Evolutionary conservation across 495 filamentous ascomycete species (phyloP), one percentile per base, ranked within the genome.

Genomic region (Tetracladium setigerum): DNA sequence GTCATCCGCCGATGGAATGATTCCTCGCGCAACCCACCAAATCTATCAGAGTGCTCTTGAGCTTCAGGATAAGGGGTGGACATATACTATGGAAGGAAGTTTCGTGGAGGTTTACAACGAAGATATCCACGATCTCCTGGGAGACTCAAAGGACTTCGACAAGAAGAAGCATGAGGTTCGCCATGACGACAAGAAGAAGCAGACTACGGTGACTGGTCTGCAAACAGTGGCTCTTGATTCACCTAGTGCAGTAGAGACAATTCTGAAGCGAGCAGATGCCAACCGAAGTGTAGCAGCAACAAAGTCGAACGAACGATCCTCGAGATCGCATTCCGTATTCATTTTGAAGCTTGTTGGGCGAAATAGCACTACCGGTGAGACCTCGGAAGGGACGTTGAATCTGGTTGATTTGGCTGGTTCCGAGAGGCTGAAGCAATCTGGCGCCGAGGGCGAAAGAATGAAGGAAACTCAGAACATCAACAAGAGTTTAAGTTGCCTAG

Each of bases 61-160:
- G 33, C 70, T 99, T 14, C 77, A 86, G 54, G 87, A 89, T 51
- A 95, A 95, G 61, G 92, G 89, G 30, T 99, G 92, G 92, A 74
- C 74, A 27, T 99, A 97, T 61, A 84, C 76, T 0, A 94, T 99
- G 82, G 87, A 90, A 59, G 92, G 94, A 5, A 86, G 83, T 50
- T 99, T 97, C 58, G 81, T 99, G n/a, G 92, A 99, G 61, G 94
- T 99, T 19, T 97, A 99, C 75, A 97, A 99, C 56, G 92, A 99
- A 59, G 89, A 89, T 50, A 72, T 97, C 51, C 89, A 96, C 65
- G 92, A 99, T 62, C 71, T 99, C 2, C 78, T 99, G 10, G 86
- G 87, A 8, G 79, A 78, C 27, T 71, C 81, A 2, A 83, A 87
- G 34, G 82, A 89, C 17, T 67, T 87, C 31, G 82, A 86, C 54